Evolutionary conservation across 2,329 filamentous ascomycete genomes (phyloP).

Genomic region (Alternaria sp.): DNA sequence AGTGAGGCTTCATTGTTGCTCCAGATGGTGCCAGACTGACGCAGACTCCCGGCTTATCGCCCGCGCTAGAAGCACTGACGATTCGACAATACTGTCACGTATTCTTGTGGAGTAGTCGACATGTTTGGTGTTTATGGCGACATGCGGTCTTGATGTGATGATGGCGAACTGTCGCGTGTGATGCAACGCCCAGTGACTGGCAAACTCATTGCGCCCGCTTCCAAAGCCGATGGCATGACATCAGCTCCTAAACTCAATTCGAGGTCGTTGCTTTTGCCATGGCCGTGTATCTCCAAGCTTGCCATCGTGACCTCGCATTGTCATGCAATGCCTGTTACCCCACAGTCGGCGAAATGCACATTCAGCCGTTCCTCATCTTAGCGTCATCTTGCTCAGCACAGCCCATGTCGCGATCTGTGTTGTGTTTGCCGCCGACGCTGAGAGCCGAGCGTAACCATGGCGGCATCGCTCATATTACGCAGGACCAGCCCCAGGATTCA

Average conservation of each 20-base stretch:
- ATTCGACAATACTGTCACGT: conserved; percentile 19
- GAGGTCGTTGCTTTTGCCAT: conserved; percentile 3
- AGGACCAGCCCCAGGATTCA: conserved; percentile 12
- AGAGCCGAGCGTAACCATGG: conserved; percentile 32
- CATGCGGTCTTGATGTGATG: not conserved
- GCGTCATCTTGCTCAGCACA: conserved; percentile 5
- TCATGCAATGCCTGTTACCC: conserved; percentile 16
- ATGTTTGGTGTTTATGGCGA: not conserved
- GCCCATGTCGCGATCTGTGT: conserved; percentile 13
- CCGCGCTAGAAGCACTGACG: conserved; percentile 1
- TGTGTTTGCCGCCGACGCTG: conserved; percentile 6
- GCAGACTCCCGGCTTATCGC: conserved; percentile 18
- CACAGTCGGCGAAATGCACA: conserved; percentile 16
- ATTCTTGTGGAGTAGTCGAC: conserved; percentile 1
- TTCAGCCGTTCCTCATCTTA: not conserved
- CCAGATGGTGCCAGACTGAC: conserved; percentile 22
- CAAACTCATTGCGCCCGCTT: not conserved
- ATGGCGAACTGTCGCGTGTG: not conserved
- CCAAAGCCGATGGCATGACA: not conserved
- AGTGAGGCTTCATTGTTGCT: conserved; percentile 18
- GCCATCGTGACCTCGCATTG: conserved; percentile 16
- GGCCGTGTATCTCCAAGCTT: not conserved
- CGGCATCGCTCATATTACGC: conserved; percentile 13
- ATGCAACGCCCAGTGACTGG: not conserved
- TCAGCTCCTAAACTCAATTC: not conserved